Conservation (phyloP, 768 basidiomycete genomes). For the Coprinopsis sp. region DNA sequence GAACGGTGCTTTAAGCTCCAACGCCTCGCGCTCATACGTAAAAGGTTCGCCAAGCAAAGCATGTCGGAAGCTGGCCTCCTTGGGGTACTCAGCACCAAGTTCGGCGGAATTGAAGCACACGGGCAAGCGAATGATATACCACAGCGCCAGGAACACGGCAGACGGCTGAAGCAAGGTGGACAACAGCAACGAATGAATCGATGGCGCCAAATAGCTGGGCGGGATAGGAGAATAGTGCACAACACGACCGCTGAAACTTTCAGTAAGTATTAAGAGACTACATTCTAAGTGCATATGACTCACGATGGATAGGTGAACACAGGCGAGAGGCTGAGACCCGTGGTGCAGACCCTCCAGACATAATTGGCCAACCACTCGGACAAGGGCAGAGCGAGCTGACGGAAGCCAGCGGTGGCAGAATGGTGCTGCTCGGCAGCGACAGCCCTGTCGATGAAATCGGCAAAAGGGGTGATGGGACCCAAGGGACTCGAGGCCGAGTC, state of each 20-base stretch:
- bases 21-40: constrained; percentile 41
- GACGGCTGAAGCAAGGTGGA: constrained; percentile 82
- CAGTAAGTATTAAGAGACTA: constrained; percentile 6
- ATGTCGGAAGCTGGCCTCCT: constrained; percentile 60
- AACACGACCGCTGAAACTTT: constrained; percentile 10
- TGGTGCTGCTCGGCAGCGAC: constrained; percentile 41
- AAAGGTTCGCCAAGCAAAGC: constrained; percentile 53
- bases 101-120: constrained; percentile 55
- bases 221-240: constrained; percentile 39
- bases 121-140: constrained; percentile 79
- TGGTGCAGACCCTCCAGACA: constrained; percentile 79
- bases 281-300: constrained; percentile 22
- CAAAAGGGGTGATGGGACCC: constrained; percentile 73
- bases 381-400: constrained; percentile 70
- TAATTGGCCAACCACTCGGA: constrained; percentile 77
- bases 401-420: constrained; percentile 56
- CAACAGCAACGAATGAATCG: constrained; percentile 68
- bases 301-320: constrained; percentile 53
- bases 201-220: constrained; percentile 50
- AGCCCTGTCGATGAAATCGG: constrained; percentile 69
- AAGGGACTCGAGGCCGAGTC: constrained; percentile 64
- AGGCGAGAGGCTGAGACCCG: constrained; percentile 56
- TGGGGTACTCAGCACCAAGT: constrained; percentile 47
- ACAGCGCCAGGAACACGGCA: constrained; percentile 69
- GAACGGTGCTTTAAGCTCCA: constrained; percentile 62